phyloP scores from a whole-genome alignment of 306 rosid species.

The Adenanthera pavonina region DNA sequence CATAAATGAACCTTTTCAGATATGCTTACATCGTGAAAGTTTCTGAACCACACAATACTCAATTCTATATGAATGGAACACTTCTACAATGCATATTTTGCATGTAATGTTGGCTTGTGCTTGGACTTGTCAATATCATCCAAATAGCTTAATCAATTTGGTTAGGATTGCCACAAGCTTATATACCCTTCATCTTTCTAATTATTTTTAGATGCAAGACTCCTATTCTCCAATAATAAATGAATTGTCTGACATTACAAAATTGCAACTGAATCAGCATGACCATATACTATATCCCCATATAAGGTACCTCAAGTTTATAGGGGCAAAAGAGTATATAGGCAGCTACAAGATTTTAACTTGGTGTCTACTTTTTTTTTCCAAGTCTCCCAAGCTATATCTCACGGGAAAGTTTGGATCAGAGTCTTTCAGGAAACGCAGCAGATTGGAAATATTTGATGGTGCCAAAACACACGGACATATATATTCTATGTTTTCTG shows the following conservation, averaged over 20 bases:
- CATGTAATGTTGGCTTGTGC: neutral
- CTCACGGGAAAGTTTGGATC: neutral
- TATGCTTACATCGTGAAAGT: neutral
- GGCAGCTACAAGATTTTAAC: neutral
- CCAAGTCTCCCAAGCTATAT: neutral
- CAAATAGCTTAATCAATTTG: too few species aligned
- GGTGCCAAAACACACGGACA: neutral
- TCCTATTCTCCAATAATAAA: too few species aligned
- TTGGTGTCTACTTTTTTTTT: neutral
- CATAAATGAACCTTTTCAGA: neutral
- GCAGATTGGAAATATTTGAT: neutral
- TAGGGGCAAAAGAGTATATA: neutral
- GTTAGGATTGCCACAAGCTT: too few species aligned
- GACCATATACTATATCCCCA: neutral
- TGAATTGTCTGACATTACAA: neutral
- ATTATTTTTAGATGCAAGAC: too few species aligned
- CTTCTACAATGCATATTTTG: neutral
- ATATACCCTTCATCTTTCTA: too few species aligned
- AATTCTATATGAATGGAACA: neutral
- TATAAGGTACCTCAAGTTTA: neutral
- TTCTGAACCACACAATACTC: too few species aligned
- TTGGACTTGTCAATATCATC: too few species aligned
- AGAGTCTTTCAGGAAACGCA: neutral
- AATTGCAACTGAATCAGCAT: slow-evolving; percentile 8
- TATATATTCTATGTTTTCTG: neutral